These are phyloP conservation scores for Komagataella kurtzmanii DNA, from an alignment of 805 yeast species.

Conservation along the genomic window DNA sequence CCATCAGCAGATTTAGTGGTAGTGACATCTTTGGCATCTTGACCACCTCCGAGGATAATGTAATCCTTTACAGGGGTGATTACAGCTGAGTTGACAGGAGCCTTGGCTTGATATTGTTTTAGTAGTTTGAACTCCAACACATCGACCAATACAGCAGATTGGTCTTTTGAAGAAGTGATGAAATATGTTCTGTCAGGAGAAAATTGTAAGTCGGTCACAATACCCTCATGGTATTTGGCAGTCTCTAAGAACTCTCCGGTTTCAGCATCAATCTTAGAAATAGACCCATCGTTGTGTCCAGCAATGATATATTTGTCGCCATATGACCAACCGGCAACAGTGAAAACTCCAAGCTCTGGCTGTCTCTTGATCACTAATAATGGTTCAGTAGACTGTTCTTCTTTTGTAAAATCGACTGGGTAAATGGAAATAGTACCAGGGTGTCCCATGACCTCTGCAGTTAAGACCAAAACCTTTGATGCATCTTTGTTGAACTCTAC, in stretches of 20 bases:
- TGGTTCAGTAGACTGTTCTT: slow-evolving; percentile 40
- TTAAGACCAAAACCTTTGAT: slow-evolving; percentile 53
- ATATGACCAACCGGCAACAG: slow-evolving; percentile 82
- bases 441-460: slow-evolving; percentile 89
- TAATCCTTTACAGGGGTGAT: slow-evolving; percentile 89
- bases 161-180: slow-evolving; percentile 87
- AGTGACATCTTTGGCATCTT: slow-evolving; percentile 96
- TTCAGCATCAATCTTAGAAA: slow-evolving; percentile 65
- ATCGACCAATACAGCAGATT: slow-evolving; percentile 65
- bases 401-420: slow-evolving; percentile 34
- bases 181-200: slow-evolving; percentile 80
- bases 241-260: slow-evolving; percentile 59
- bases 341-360: slow-evolving; percentile 47
- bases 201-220: slow-evolving; percentile 83
- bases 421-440: slow-evolving; percentile 64
- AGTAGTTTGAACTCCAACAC: slow-evolving; percentile 59
- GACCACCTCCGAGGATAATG: slow-evolving; percentile 96
- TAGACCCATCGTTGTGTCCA: slow-evolving; percentile 79
- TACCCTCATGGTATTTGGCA: slow-evolving; percentile 58
- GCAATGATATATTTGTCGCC: slow-evolving; percentile 64
- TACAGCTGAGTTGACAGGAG: slow-evolving; percentile 91
- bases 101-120: slow-evolving; percentile 74
- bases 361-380: slow-evolving; percentile 41
- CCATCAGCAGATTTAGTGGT: slow-evolving; percentile 93
- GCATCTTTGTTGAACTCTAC: slow-evolving; percentile 77